These are phyloP conservation scores for Hirsutella minnesotensis DNA, from an alignment of 2,329 filamentous ascomycete genomes.

Conservation along the genomic window DNA sequence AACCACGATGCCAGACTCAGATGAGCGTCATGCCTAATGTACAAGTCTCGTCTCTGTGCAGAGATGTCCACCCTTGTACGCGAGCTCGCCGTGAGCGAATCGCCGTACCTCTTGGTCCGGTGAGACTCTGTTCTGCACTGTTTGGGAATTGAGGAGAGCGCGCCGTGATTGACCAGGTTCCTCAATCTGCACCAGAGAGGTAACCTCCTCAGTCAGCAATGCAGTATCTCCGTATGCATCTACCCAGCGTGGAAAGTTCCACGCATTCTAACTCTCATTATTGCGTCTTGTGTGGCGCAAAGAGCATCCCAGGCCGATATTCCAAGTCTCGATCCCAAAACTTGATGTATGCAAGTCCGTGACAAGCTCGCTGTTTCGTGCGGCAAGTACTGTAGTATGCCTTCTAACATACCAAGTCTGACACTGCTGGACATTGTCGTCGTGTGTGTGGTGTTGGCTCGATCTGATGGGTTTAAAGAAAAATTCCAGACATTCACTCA, in stretches of 20 bases:
- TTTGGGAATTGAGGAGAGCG: too few relatives aligned
- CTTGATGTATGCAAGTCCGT: neutral
- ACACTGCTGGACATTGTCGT: neutral
- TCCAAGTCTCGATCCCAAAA: neutral
- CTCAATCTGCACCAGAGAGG: too few relatives aligned
- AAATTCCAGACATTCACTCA: slow-evolving; percentile 1
- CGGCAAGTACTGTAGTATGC: neutral
- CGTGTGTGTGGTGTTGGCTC: neutral
- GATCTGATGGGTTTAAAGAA: neutral
- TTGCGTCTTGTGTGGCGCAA: neutral
- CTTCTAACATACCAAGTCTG: neutral
- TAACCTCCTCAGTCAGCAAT: neutral
- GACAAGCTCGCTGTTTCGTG: neutral
- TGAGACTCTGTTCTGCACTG: too few relatives aligned
- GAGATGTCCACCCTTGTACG: too few relatives aligned
- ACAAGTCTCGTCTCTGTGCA: neutral
- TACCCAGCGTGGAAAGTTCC: neutral
- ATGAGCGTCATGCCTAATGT: neutral
- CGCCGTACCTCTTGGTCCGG: too few relatives aligned
- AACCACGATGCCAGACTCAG: neutral
- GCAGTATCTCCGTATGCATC: neutral
- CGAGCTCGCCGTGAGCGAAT: too few relatives aligned
- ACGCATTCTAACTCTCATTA: neutral
- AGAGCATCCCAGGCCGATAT: neutral
- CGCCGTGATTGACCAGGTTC: too few relatives aligned